These are phyloP conservation scores for Hordeum marinum DNA, from an alignment of 176 grass and related monocot genomes.

Conservation along the genomic window DNA sequence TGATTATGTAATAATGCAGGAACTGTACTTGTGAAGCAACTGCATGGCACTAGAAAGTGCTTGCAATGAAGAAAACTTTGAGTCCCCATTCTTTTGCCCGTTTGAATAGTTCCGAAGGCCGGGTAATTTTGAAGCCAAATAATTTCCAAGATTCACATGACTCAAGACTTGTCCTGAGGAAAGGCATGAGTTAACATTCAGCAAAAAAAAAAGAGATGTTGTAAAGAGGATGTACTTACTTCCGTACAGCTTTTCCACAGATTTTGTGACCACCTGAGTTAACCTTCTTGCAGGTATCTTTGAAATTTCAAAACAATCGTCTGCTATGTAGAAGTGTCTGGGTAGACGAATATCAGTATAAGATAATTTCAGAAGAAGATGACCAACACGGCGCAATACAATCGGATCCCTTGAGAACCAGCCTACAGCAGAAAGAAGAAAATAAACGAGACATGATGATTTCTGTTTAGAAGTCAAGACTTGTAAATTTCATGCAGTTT, in stretches of 20 bases:
- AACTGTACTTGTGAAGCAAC: slow-evolving; percentile 70
- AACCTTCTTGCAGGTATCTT: slow-evolving; percentile 79
- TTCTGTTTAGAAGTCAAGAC: neutral
- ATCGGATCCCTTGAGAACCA: slow-evolving; percentile 85
- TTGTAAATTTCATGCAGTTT: neutral
- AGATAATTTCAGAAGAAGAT: slow-evolving; percentile 74
- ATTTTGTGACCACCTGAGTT: slow-evolving; percentile 84
- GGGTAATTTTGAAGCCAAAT: slow-evolving; percentile 75
- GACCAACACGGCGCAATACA: slow-evolving; percentile 76
- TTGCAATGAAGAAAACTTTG: slow-evolving; percentile 45
- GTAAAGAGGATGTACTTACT: slow-evolving; percentile 57
- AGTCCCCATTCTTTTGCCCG: slow-evolving; percentile 46
- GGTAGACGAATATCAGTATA: slow-evolving; percentile 68
- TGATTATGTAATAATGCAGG: neutral
- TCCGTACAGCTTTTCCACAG: slow-evolving; percentile 89
- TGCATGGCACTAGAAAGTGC: slow-evolving; percentile 86
- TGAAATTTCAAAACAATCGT: slow-evolving; percentile 85
- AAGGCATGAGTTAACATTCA: slow-evolving; percentile 15
- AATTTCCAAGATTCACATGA: slow-evolving; percentile 69
- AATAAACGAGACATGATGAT: neutral
- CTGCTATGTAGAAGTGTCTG: slow-evolving; percentile 75
- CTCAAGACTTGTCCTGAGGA: slow-evolving; percentile 66
- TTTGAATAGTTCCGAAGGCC: slow-evolving; percentile 66
- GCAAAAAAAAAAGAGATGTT: neutral
- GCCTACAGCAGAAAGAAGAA: slow-evolving; percentile 39